Conservation (phyloP, 257 asterid genomes). For the Solanum lignicaule region DNA sequence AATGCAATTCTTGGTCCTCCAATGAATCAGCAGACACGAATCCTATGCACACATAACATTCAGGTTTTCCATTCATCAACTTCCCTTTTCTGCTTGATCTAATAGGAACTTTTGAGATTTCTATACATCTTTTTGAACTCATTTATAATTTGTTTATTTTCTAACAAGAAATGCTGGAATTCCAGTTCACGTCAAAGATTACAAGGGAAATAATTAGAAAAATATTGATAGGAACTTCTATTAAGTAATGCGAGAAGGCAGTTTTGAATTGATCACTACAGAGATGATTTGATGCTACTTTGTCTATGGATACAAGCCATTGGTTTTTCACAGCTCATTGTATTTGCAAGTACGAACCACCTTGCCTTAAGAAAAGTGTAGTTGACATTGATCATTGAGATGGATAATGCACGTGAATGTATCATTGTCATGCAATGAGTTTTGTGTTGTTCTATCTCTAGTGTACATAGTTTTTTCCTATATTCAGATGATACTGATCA, state of each 20-base stretch:
- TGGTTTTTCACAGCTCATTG: neutral
- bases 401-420: neutral
- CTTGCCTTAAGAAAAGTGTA: neutral
- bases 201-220: neutral
- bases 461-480: neutral
- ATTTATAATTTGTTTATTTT: neutral
- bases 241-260: neutral
- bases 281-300: neutral
- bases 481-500: neutral
- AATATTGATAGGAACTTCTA: neutral
- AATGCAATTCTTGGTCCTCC: conserved; percentile 70
- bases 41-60: conserved; percentile 84
- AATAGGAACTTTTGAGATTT: neutral
- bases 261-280: neutral
- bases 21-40: conserved; percentile 64
- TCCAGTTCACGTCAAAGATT: neutral
- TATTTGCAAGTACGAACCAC: neutral
- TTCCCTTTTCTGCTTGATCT: neutral
- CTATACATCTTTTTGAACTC: neutral
- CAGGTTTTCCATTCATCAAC: conserved; percentile 44
- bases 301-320: neutral
- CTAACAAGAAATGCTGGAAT: neutral
- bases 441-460: neutral
- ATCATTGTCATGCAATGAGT: neutral
- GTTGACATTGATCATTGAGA: neutral